phyloP scores from a whole-genome alignment of 2,329 filamentous ascomycete genomes.

The Aspergillus caelatus region DNA sequence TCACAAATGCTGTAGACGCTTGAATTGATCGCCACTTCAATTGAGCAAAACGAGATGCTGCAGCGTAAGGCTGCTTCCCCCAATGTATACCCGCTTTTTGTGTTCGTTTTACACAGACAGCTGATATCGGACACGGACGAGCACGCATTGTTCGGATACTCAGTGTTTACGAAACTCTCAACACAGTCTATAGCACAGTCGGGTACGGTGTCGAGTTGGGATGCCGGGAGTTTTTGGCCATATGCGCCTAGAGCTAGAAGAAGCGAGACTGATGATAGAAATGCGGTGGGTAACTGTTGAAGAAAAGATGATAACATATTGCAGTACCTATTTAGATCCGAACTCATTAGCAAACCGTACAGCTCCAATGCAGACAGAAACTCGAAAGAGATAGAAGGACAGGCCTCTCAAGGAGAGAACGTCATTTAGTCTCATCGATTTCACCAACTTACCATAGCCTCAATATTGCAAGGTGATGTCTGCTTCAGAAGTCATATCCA shows the following conservation, averaged over 20 bases:
- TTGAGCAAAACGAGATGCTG: conserved; percentile 61
- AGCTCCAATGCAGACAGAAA: background rate
- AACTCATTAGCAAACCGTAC: background rate
- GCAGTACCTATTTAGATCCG: conserved; percentile 27
- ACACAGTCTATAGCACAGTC: conserved; percentile 65
- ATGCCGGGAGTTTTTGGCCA: conserved; percentile 21
- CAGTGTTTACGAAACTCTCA: conserved; percentile 62
- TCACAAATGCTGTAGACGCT: conserved; percentile 61
- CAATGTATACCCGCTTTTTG: conserved; percentile 65
- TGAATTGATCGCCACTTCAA: conserved; percentile 47
- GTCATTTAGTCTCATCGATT: background rate
- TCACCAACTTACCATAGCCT: conserved; percentile 21
- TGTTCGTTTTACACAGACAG: conserved; percentile 66
- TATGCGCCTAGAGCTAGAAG: conserved; percentile 27
- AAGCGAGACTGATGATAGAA: conserved; percentile 24
- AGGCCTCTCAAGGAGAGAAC: background rate
- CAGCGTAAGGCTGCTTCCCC: conserved; percentile 74
- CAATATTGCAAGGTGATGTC: conserved; percentile 22
- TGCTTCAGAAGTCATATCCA: conserved; percentile 29
- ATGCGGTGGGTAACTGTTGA: conserved; percentile 29
- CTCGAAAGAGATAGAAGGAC: no score
- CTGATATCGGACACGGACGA: conserved; percentile 55
- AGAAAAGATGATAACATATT: conserved; percentile 38
- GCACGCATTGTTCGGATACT: conserved; percentile 58
- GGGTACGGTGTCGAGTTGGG: conserved; percentile 53